A percentile compares a stretch with the other conserved stretches of the same genome.
phyloP scores from a whole-genome alignment of 2,329 filamentous ascomycete species.

The Ceratocystis papillata region DNA sequence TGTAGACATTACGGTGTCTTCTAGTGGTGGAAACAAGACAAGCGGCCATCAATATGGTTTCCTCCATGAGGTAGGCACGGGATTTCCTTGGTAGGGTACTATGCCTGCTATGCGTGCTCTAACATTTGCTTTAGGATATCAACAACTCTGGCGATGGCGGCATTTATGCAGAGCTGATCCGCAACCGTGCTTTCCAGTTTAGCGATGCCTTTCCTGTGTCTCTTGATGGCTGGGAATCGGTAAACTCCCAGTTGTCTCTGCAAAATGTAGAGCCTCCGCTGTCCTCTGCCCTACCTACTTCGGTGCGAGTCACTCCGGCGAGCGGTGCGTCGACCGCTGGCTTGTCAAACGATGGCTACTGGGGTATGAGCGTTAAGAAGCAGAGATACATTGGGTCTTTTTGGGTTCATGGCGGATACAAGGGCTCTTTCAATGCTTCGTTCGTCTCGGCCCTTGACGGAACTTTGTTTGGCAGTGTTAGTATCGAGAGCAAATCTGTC shows the following conservation, averaged over 20 bases:
- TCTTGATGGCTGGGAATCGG: slow-evolving; percentile 38
- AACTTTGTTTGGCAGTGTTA: slow-evolving; percentile 38
- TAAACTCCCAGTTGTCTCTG: slow-evolving; percentile 39
- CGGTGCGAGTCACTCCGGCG: slow-evolving; percentile 37
- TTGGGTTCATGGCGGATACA: slow-evolving; percentile 42
- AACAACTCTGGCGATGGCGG: slow-evolving; percentile 62
- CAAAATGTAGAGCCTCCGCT: slow-evolving; percentile 39
- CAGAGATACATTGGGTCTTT: slow-evolving; percentile 42
- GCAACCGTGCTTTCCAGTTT: slow-evolving; percentile 59
- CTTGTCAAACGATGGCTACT: slow-evolving; percentile 45
- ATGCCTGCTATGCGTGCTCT: neutral
- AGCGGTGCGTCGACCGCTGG: slow-evolving; percentile 33
- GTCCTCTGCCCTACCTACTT: slow-evolving; percentile 42
- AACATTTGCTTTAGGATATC: slow-evolving; percentile 40
- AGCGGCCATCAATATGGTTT: slow-evolving; percentile 39
- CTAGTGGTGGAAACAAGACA: slow-evolving; percentile 35
- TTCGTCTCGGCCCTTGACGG: slow-evolving; percentile 38
- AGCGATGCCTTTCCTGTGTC: slow-evolving; percentile 35
- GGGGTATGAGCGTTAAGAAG: slow-evolving; percentile 44
- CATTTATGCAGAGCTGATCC: slow-evolving; percentile 60
- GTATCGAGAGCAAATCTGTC: slow-evolving; percentile 37
- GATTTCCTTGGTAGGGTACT: too few relatives aligned
- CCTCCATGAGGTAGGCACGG: slow-evolving; percentile 34
- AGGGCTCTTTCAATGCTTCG: slow-evolving; percentile 39
- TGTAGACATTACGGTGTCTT: slow-evolving; percentile 33